Evolutionary conservation across 73 alveolate genomes (phyloP).

Genomic region (Paramecium sonneborni): DNA sequence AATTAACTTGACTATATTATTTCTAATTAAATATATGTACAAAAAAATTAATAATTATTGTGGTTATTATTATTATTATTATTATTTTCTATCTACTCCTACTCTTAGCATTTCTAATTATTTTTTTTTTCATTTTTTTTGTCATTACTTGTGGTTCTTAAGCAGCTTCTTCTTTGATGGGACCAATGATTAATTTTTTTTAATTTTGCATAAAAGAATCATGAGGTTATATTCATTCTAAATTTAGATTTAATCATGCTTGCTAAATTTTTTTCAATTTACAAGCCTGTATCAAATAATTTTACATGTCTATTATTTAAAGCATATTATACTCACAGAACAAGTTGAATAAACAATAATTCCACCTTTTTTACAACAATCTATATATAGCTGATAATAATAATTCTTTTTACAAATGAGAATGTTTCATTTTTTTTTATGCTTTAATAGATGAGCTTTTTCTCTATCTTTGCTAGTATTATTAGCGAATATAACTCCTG

Average conservation of each 20-base stretch:
- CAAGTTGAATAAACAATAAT: slow-evolving; percentile 96
- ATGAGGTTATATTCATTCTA: slow-evolving; percentile 96
- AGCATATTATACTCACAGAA: slow-evolving; percentile 94
- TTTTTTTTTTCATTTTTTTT: slow-evolving; percentile 55
- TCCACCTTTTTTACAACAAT: slow-evolving; percentile 88
- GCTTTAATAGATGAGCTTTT: slow-evolving; percentile 95
- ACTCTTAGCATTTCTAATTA: slow-evolving; percentile 41
- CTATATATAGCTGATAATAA: slow-evolving; percentile 98
- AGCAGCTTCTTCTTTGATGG: slow-evolving; percentile 60
- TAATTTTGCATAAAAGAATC: slow-evolving; percentile 93
- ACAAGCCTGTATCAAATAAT: slow-evolving; percentile 94
- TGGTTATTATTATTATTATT: slow-evolving; percentile 42
- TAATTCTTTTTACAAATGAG: slow-evolving; percentile 97
- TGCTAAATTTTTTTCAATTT: slow-evolving; percentile 82
- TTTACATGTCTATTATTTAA: slow-evolving; percentile 92
- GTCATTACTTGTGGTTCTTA: slow-evolving; percentile 53
- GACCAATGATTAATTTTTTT: slow-evolving; percentile 92
- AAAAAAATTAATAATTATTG: background rate
- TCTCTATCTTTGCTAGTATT: slow-evolving; percentile 95
- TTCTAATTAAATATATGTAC: background rate
- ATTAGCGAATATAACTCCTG: slow-evolving; percentile 97
- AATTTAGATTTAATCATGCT: slow-evolving; percentile 65
- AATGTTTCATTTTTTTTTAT: slow-evolving; percentile 80
- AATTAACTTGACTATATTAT: background rate
- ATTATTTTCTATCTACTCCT: slow-evolving; percentile 47